Evolutionary conservation across 805 yeast species (phyloP).

Genomic region (Candida xyloterini): DNA sequence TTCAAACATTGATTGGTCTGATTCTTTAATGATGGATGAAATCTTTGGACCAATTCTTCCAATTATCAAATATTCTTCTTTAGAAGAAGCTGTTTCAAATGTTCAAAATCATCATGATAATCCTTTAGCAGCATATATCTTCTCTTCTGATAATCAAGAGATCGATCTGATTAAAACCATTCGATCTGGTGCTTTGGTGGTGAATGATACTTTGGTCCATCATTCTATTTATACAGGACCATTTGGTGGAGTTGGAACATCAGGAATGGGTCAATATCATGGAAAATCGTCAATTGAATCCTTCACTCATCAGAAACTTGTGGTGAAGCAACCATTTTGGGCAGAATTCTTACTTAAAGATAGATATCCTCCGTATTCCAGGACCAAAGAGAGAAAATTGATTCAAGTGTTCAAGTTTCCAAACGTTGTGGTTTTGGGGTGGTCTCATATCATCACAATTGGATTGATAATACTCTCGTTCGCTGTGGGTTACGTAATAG

Average conservation of each 20-base stretch:
- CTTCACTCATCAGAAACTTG: slow-evolving; percentile 75
- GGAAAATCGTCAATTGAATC: slow-evolving; percentile 65
- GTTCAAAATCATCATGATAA: slow-evolving; percentile 58
- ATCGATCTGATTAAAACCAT: slow-evolving; percentile 49
- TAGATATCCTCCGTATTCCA: slow-evolving; percentile 63
- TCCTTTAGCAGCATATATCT: slow-evolving; percentile 82
- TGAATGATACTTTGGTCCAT: slow-evolving; percentile 75
- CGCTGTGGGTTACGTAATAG: slow-evolving; percentile 1
- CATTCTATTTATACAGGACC: slow-evolving; percentile 66
- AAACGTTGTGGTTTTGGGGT: background rate
- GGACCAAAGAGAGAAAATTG: slow-evolving; percentile 27
- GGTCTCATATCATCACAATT: slow-evolving; percentile 4
- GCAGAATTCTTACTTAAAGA: slow-evolving; percentile 54
- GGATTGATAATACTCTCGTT: slow-evolving; percentile 1
- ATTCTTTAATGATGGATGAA: slow-evolving; percentile 71
- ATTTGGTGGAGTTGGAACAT: slow-evolving; percentile 86
- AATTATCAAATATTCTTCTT: slow-evolving; percentile 49
- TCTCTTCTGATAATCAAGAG: slow-evolving; percentile 46
- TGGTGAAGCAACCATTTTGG: slow-evolving; percentile 60
- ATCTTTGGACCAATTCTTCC: slow-evolving; percentile 87
- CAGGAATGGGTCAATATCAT: slow-evolving; percentile 84
- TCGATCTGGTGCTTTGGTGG: slow-evolving; percentile 68
- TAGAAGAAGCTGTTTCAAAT: slow-evolving; percentile 43
- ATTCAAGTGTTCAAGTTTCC: slow-evolving; percentile 11
- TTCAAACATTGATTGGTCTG: slow-evolving; percentile 60